Base-by-base conservation (phyloP, 805 yeast genomes). In the Kurtzmaniella fragi region DNA sequence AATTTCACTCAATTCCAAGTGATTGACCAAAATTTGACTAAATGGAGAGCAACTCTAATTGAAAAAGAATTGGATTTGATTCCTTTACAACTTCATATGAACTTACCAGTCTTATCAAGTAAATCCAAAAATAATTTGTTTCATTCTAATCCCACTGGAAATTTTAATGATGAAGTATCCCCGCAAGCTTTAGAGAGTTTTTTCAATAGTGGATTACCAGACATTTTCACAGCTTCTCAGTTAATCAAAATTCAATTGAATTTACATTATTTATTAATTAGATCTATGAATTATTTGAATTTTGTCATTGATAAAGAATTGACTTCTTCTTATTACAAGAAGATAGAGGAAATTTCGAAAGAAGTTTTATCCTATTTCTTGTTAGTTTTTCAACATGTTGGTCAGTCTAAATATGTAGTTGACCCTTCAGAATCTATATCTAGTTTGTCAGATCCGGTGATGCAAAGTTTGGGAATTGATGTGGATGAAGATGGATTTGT, bases 401-500 rank as follows among this genome's bases (percentile, higher is more conserved):
- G 59, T 8, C 41, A 48, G 28, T 28, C 63, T n/a, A 36, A 7
- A 34, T 26, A 5, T 51, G 48, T 35, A 12, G 6, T 11, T 13
- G 39, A 36, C 6, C 15, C 34, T 4, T n/a, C 14, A 7, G 33
- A 38, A 17, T n/a, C 32, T n/a, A 25, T 14, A 15, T 12, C 29
- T 12, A 14, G 10, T 16, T 5, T 13, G 15, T 17, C 39, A 28
- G 14, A 38, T 2, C 38, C 55, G 6, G 57, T 62, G n/a, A 56
- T 63, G 55, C 64, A 59, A 34, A 59, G 63, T 42, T 53, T 64
- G 36, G 70, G 67, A 7, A 43, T 67, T 23, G 71, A 65, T 46
- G 61, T 64, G 14, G 71, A 69, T 42, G 72, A 68, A 34, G 73
- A 67, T 44, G 74, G 74, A 17, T 66, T 66, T 48, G 67, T 68